phyloP scores from a whole-genome alignment of 2,329 filamentous ascomycete genomes.

The Blastomyces gilchristii region DNA sequence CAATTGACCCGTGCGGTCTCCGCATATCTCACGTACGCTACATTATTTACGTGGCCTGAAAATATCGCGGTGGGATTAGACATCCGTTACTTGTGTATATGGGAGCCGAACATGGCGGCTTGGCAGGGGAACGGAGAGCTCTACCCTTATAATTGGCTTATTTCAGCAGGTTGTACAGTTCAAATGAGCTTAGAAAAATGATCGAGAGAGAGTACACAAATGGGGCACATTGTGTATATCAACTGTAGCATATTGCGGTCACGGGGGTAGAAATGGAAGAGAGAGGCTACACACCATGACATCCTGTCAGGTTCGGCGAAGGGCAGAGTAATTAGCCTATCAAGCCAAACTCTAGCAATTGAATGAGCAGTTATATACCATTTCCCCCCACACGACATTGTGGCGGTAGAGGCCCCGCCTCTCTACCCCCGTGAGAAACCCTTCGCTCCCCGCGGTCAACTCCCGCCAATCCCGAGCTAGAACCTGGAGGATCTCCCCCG shows the following conservation, averaged over 20 bases:
- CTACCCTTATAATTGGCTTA: conserved; percentile 7
- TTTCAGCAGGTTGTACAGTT: conserved; percentile 2
- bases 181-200: background rate
- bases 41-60: conserved; percentile 74
- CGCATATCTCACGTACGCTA: conserved; percentile 71
- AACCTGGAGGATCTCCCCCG: conserved; percentile 49
- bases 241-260: background rate
- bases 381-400: conserved; percentile 72
- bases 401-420: conserved; percentile 55
- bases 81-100: background rate
- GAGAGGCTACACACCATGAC: conserved; percentile 33
- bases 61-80: conserved; percentile 15
- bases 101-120: background rate
- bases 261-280: background rate
- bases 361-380: conserved; percentile 44
- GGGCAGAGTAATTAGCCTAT: conserved; percentile 16
- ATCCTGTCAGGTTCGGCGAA: conserved; percentile 27
- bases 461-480: conserved; percentile 60
- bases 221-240: background rate
- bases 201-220: background rate
- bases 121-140: background rate
- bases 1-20: conserved; percentile 74
- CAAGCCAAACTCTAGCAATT: background rate
- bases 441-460: conserved; percentile 62
- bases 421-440: conserved; percentile 56